Percentiles rank a stretch among this genome's conserved stretches.
These are phyloP conservation scores for Allium cepa DNA, from an alignment of 106 monocot genomes.

Conservation along the genomic window DNA sequence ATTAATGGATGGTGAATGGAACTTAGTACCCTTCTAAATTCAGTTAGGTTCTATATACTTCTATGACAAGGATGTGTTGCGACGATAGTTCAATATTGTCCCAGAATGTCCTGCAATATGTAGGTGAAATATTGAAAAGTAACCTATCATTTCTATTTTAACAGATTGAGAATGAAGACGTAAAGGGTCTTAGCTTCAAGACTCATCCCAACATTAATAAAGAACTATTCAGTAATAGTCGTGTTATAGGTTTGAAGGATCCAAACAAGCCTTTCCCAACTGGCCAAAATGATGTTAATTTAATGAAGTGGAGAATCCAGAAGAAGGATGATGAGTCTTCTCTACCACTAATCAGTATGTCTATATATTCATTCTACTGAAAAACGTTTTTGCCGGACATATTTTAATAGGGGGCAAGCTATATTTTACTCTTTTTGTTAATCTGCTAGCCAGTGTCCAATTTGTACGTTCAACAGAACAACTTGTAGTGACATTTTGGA, in stretches of 20 bases:
- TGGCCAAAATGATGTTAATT: constrained; percentile 86
- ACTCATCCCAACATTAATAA: constrained; percentile 99
- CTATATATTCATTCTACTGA: constrained; percentile 2
- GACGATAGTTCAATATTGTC: not conserved
- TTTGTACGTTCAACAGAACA: too few species aligned
- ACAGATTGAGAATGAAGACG: constrained; percentile 80
- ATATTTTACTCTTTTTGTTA: too few species aligned
- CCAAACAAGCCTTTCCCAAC: constrained; percentile 88
- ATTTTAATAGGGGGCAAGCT: too few species aligned
- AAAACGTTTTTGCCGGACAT: not conserved
- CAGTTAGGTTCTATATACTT: too few species aligned
- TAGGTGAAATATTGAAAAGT: not conserved
- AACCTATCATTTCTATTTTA: not conserved
- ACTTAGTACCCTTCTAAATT: too few species aligned
- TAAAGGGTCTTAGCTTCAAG: constrained; percentile 79
- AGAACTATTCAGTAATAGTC: constrained; percentile 79
- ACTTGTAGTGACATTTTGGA: not conserved
- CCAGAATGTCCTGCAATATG: not conserved
- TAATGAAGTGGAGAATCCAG: constrained; percentile 99
- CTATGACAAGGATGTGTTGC: not conserved
- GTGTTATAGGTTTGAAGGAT: constrained; percentile 82
- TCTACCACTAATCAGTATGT: constrained; percentile 79
- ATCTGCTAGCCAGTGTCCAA: too few species aligned
- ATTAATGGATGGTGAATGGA: too few species aligned
- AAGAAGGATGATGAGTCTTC: constrained; percentile 66